These are phyloP conservation scores for Russula compacta DNA, from an alignment of 768 basidiomycete genomes.

Conservation along the genomic window DNA sequence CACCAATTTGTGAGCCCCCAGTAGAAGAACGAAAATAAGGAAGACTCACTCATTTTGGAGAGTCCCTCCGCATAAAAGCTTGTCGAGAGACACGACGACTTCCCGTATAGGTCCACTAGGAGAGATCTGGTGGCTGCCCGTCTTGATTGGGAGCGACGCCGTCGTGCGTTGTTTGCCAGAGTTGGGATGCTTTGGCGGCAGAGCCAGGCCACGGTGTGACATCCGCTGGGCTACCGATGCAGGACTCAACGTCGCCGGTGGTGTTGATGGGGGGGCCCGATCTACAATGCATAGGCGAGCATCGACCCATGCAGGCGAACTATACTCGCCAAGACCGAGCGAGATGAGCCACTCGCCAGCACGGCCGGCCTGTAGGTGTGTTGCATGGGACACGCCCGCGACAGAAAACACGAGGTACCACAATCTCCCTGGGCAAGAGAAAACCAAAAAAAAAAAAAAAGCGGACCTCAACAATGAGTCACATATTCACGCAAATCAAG, in stretches of 20 bases:
- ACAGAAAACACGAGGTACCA: constrained; percentile 14
- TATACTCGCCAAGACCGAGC: constrained; percentile 12
- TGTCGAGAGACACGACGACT: constrained; percentile 11
- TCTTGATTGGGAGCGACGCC: constrained; percentile 7
- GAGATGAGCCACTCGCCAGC: constrained; percentile 14
- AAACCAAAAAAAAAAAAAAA: not conserved
- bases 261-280: not conserved
- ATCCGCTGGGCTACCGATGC: not conserved
- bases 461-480: too few relatives aligned
- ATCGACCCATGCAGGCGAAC: constrained; percentile 12
- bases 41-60: constrained; percentile 13
- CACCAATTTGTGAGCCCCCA: not conserved
- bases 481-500: too few relatives aligned
- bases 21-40: not conserved
- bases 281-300: constrained; percentile 6
- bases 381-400: not conserved
- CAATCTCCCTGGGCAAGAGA: constrained; percentile 5
- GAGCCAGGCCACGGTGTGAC: not conserved
- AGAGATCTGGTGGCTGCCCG: not conserved
- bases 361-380: too few relatives aligned
- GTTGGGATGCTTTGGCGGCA: constrained; percentile 1
- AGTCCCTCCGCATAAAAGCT: too few relatives aligned
- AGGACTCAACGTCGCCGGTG: not conserved
- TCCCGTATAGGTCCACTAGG: constrained; percentile 3
- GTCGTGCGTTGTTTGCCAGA: not conserved